A percentile compares a stretch with the other conserved stretches of the same genome.
phyloP scores from a whole-genome alignment of 1,284 basidiomycete species.

The Taiwanofungus camphoratus region DNA sequence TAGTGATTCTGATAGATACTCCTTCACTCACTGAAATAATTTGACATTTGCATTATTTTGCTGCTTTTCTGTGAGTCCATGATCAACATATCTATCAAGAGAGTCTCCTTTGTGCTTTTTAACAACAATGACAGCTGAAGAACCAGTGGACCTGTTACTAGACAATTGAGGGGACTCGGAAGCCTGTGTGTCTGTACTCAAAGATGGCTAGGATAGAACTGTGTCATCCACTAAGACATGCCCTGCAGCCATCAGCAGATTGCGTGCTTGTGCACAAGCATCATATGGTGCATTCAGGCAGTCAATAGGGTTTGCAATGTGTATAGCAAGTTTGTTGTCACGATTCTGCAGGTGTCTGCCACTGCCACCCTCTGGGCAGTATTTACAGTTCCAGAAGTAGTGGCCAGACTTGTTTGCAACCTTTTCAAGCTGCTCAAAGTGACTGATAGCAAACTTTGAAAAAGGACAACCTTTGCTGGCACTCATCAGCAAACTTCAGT shows the following conservation, averaged over 20 bases:
- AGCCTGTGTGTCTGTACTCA: not conserved
- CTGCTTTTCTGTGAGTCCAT: no score
- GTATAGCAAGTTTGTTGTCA: not conserved
- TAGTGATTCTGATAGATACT: not conserved
- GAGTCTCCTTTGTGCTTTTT: no score
- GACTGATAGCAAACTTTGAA: no score
- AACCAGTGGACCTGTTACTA: not conserved
- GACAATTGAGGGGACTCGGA: not conserved
- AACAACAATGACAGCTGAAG: no score
- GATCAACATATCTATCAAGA: no score
- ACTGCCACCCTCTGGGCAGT: slow-evolving; percentile 3
- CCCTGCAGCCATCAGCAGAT: not conserved
- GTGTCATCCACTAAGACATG: not conserved
- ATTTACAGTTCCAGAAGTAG: not conserved
- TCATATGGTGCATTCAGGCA: slow-evolving; percentile 1
- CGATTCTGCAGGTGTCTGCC: slow-evolving; percentile 1
- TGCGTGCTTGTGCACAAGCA: no score
- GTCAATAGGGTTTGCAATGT: not conserved
- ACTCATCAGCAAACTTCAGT: no score
- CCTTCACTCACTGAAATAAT: slow-evolving; percentile 3
- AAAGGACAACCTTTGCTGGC: no score
- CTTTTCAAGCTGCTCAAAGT: no score
- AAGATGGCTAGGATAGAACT: no score
- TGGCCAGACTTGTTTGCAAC: no score
- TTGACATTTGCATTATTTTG: slow-evolving; percentile 5